These are phyloP conservation scores for Aspergillus sp. DNA, from an alignment of 2,329 filamentous ascomycete species.

Conservation along the genomic window DNA sequence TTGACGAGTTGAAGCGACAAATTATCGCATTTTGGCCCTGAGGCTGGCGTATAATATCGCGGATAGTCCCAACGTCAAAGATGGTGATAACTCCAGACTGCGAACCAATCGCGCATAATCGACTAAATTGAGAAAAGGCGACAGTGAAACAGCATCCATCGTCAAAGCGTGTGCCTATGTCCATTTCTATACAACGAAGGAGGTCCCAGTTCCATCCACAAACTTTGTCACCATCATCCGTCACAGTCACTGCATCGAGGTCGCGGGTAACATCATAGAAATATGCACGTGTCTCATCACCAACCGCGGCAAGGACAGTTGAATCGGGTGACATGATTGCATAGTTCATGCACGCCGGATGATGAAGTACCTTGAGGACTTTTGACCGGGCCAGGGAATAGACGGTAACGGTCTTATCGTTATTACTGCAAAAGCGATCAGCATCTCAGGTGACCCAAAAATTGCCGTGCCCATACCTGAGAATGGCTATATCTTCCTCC, in stretches of 20 bases:
- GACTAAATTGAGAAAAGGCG: conserved; percentile 52
- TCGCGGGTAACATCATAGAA: conserved; percentile 63
- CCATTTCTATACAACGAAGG: conserved; percentile 41
- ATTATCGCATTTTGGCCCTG: conserved; percentile 56
- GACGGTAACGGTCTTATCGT: conserved; percentile 85
- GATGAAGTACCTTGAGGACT: conserved; percentile 68
- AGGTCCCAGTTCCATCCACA: conserved; percentile 45
- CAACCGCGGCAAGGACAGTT: conserved; percentile 74
- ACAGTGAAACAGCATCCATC: conserved; percentile 51
- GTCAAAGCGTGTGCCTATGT: conserved; percentile 42
- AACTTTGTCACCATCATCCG: conserved; percentile 36
- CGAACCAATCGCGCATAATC: conserved; percentile 52
- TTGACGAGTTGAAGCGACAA: conserved; percentile 74
- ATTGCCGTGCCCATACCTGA: conserved; percentile 43
- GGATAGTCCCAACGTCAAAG: conserved; percentile 43
- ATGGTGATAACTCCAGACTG: conserved; percentile 52
- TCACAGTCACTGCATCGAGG: conserved; percentile 27
- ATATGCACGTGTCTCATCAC: conserved; percentile 84
- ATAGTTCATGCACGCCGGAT: conserved; percentile 88
- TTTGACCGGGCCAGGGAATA: conserved; percentile 72
- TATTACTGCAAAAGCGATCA: conserved; percentile 75
- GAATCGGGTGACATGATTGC: conserved; percentile 92
- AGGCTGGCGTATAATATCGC: conserved; percentile 21
- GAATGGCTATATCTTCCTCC: conserved; percentile 58
- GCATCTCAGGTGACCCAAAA: conserved; percentile 48